Conservation (phyloP, 176 grass and related monocot species). For the Aegilops sharonensis region DNA sequence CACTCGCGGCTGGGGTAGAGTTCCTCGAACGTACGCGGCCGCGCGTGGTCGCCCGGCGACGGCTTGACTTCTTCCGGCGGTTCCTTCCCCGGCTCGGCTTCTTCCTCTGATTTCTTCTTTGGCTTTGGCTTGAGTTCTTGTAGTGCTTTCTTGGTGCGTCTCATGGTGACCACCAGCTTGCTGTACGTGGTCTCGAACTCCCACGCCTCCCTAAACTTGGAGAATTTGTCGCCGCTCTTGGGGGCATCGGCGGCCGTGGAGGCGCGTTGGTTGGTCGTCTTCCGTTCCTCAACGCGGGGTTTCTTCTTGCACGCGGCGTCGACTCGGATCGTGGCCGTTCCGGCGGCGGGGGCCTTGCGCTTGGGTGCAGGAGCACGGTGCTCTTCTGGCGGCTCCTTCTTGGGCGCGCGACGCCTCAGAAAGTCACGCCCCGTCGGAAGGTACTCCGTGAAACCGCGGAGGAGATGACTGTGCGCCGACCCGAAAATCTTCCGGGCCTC, state of each 20-base stretch:
- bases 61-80: no score
- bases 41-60: neutral
- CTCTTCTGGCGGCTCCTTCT: neutral
- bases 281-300: neutral
- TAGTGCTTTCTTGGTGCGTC: neutral
- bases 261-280: neutral
- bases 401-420: neutral
- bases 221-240: neutral
- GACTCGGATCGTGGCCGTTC: neutral
- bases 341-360: neutral
- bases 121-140: neutral
- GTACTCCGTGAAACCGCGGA: neutral
- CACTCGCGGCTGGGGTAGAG: constrained; percentile 16
- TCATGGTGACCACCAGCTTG: neutral
- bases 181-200: constrained; percentile 16
- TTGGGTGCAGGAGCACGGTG: neutral
- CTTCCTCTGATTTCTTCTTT: neutral
- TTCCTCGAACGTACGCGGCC: neutral
- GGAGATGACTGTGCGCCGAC: neutral
- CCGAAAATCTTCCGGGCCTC: neutral
- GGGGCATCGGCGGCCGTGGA: neutral
- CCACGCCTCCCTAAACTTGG: neutral
- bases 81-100: neutral
- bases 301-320: neutral
- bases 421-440: neutral